A percentile compares a stretch with the other conserved stretches of the same genome.
Evolutionary conservation across 2,329 filamentous ascomycete genomes (phyloP).

Genomic region (Furcasterigmium sp.): DNA sequence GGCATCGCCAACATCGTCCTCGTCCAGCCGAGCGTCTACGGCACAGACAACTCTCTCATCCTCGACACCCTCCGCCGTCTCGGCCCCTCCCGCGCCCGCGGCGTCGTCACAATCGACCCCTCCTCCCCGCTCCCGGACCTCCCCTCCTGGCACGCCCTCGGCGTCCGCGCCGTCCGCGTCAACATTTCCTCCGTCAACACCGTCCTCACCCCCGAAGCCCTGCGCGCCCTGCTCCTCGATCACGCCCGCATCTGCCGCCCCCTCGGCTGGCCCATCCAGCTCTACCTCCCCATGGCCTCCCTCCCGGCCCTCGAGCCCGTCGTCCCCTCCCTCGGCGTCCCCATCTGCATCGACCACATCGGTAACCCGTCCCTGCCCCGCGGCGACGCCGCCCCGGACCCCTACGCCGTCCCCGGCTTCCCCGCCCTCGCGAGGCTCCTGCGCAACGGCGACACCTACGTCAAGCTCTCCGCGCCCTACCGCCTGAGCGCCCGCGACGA

Average conservation of each 20-base stretch:
- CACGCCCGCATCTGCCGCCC: constrained; percentile 46
- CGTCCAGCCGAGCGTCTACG: constrained; percentile 60
- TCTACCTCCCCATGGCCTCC: constrained; percentile 49
- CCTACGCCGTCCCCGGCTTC: constrained; percentile 44
- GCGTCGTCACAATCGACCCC: constrained; percentile 52
- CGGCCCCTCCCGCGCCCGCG: constrained; percentile 44
- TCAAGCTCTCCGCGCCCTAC: constrained; percentile 57
- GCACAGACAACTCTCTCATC: constrained; percentile 53
- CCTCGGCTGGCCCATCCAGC: constrained; percentile 51
- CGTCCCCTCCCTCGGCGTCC: constrained; percentile 41
- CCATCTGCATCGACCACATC: constrained; percentile 56
- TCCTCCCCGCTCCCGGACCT: constrained; percentile 23
- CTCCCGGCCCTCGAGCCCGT: constrained; percentile 42
- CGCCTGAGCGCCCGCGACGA: constrained; percentile 40
- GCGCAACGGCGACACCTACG: constrained; percentile 41
- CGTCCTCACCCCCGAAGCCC: constrained; percentile 29
- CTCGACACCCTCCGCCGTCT: constrained; percentile 46
- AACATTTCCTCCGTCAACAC: constrained; percentile 51
- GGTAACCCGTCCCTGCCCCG: constrained; percentile 34
- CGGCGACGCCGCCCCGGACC: constrained; percentile 19
- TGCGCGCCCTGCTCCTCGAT: constrained; percentile 33
- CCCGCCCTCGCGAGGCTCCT: constrained; percentile 40
- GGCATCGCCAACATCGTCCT: constrained; percentile 52
- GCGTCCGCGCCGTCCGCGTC: constrained; percentile 55
- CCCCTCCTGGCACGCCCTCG: constrained; percentile 47